phyloP scores from a whole-genome alignment of 768 basidiomycete genomes.

The Collybia nuda region DNA sequence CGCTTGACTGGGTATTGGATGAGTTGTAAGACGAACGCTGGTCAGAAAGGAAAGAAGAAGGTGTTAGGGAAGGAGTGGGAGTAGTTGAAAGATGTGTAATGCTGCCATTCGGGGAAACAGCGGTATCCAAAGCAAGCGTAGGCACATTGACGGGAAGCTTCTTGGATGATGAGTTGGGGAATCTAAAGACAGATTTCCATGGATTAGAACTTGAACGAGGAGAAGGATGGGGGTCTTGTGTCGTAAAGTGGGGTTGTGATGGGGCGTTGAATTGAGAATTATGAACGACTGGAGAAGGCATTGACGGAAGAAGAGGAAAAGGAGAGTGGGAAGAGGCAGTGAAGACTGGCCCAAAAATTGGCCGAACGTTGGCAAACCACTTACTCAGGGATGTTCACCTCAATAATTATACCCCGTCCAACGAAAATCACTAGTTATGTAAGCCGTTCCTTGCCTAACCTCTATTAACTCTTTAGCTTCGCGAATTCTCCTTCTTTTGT shows the following conservation, averaged over 20 bases:
- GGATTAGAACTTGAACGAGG: slow-evolving; percentile 30
- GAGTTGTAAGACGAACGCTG: slow-evolving; percentile 78
- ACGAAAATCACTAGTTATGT: slow-evolving; percentile 4
- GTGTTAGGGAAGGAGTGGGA: slow-evolving; percentile 50
- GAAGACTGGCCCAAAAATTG: slow-evolving; percentile 1
- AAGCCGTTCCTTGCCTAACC: neutral
- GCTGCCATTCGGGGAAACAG: slow-evolving; percentile 30
- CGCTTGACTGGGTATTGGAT: slow-evolving; percentile 73
- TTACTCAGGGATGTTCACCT: neutral
- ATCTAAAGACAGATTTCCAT: slow-evolving; percentile 79
- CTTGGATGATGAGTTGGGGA: slow-evolving; percentile 63
- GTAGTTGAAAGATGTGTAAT: slow-evolving; percentile 40
- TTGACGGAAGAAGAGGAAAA: slow-evolving; percentile 3
- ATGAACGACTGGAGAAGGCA: slow-evolving; percentile 20
- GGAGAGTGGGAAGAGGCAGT: neutral
- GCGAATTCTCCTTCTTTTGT: neutral
- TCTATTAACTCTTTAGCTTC: neutral
- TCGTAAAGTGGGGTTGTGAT: slow-evolving; percentile 14
- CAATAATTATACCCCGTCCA: neutral
- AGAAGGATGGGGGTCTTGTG: slow-evolving; percentile 12
- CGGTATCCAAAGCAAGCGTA: slow-evolving; percentile 52
- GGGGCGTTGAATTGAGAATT: slow-evolving; percentile 11
- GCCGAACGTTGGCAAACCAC: neutral
- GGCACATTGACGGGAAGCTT: slow-evolving; percentile 45
- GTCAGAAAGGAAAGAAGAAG: slow-evolving; percentile 55